phyloP scores from a whole-genome alignment of 1,139 yeast species.

The Geotrichum fermentans region DNA sequence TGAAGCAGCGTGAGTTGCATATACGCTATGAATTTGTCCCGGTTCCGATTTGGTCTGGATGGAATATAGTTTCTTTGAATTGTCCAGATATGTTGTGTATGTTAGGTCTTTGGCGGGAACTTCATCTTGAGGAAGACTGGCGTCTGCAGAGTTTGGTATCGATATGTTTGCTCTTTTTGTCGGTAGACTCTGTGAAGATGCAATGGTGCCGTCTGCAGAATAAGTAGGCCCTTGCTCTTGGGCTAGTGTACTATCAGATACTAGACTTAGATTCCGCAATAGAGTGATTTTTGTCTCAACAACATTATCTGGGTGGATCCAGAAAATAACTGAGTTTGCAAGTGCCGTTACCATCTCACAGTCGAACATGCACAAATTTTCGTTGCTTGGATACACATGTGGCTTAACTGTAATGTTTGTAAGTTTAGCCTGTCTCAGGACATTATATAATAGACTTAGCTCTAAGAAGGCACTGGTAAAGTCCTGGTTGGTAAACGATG shows the following conservation, averaged over 20 bases:
- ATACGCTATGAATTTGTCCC: conserved; percentile 36
- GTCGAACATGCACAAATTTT: conserved; percentile 35
- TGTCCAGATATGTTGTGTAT: conserved; percentile 35
- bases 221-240: conserved; percentile 6
- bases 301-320: conserved; percentile 41
- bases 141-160: not conserved
- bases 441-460: conserved; percentile 55
- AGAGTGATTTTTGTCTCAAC: conserved; percentile 39
- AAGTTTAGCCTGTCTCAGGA: conserved; percentile 37
- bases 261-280: conserved; percentile 36
- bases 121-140: not conserved
- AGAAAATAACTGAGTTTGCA: conserved; percentile 35
- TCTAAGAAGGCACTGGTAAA: conserved; percentile 61
- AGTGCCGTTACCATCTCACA: conserved; percentile 36
- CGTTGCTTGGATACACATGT: conserved; percentile 21
- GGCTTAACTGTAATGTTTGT: conserved; percentile 20
- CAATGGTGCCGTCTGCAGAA: not conserved
- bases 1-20: conserved; percentile 19
- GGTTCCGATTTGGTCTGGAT: conserved; percentile 35
- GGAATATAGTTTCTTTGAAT: conserved; percentile 32
- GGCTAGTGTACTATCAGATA: conserved; percentile 21
- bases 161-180: not conserved
- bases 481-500: conserved; percentile 62
- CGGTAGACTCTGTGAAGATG: not conserved
- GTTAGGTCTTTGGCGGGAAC: conserved; percentile 14